phyloP scores from a whole-genome alignment of 495 filamentous ascomycete species.

The Cryomyces minteri region DNA sequence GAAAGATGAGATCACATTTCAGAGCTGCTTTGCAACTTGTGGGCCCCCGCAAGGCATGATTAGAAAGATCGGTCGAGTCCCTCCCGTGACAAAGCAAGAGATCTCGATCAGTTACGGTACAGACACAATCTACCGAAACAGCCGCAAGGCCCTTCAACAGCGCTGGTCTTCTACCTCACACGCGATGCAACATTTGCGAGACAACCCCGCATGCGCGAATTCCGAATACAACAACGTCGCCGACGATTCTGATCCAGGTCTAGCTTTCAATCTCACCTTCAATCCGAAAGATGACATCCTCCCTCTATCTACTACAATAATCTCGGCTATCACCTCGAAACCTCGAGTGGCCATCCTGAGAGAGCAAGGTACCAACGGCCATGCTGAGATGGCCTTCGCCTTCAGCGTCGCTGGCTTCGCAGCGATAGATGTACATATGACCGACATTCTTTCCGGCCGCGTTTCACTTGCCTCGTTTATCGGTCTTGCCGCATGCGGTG shows the following conservation, averaged over 20 bases:
- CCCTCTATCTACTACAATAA: conserved; percentile 45
- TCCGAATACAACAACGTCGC: conserved; percentile 60
- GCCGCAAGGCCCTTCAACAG: conserved; percentile 62
- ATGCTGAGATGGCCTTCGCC: conserved; percentile 94
- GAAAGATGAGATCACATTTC: conserved; percentile 67
- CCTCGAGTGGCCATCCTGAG: conserved; percentile 87
- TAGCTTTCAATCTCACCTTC: conserved; percentile 72
- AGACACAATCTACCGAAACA: conserved; percentile 44
- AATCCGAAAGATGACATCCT: conserved; percentile 59
- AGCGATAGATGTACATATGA: conserved; percentile 92
- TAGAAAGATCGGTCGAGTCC: conserved; percentile 61
- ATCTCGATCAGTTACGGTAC: conserved; percentile 57
- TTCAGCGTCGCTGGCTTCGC: conserved; percentile 86
- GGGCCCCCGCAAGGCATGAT: conserved; percentile 69
- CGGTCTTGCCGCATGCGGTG: conserved; percentile 85
- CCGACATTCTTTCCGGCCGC: conserved; percentile 63
- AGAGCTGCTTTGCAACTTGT: conserved; percentile 78
- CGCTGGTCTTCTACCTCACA: conserved; percentile 78
- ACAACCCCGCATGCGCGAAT: conserved; percentile 78
- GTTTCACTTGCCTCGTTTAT: conserved; percentile 62
- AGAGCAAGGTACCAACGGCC: conserved; percentile 88
- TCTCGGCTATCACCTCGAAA: conserved; percentile 50
- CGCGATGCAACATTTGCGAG: conserved; percentile 77
- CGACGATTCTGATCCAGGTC: conserved; percentile 64
- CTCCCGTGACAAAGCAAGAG: conserved; percentile 52